phyloP scores from a whole-genome alignment of 345 rosid species.

The Combretum micranthum region DNA sequence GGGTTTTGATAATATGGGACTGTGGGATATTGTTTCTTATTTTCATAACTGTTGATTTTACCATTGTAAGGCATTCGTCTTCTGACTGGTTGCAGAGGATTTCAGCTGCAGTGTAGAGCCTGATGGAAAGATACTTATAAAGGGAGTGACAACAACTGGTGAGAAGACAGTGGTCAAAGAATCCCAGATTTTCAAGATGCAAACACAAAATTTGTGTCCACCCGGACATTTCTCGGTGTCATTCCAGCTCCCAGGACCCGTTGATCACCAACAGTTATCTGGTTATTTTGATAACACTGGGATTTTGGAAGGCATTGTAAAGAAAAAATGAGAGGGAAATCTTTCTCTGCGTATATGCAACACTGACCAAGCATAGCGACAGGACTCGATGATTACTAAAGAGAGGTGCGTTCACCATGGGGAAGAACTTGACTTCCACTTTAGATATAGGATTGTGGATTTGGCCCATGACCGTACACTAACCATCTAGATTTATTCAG shows the following conservation, averaged over 20 bases:
- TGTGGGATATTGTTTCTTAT: background rate
- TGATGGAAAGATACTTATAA: conserved; percentile 53
- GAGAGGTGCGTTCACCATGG: background rate
- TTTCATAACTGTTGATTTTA: conserved; percentile 3
- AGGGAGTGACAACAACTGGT: conserved; percentile 69
- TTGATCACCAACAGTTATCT: conserved; percentile 34
- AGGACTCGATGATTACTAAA: too few species aligned
- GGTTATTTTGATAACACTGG: conserved; percentile 54
- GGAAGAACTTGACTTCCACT: too few species aligned
- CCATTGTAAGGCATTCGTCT: background rate
- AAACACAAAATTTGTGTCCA: conserved; percentile 58
- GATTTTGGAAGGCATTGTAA: conserved; percentile 65
- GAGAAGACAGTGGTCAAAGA: conserved; percentile 52
- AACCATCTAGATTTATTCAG: too few species aligned
- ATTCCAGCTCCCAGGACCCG: conserved; percentile 78
- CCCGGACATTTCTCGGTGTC: conserved; percentile 66
- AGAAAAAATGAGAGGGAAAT: conserved; percentile 30
- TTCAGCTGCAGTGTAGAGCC: conserved; percentile 60
- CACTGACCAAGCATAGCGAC: background rate
- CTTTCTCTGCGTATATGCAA: background rate
- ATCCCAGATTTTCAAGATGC: conserved; percentile 59
- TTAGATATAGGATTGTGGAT: too few species aligned
- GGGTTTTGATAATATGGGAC: too few species aligned
- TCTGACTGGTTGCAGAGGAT: conserved; percentile 34
- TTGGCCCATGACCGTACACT: too few species aligned